Base-by-base conservation (phyloP, 768 basidiomycete species). In the Rhodotorula graminis region DNA sequence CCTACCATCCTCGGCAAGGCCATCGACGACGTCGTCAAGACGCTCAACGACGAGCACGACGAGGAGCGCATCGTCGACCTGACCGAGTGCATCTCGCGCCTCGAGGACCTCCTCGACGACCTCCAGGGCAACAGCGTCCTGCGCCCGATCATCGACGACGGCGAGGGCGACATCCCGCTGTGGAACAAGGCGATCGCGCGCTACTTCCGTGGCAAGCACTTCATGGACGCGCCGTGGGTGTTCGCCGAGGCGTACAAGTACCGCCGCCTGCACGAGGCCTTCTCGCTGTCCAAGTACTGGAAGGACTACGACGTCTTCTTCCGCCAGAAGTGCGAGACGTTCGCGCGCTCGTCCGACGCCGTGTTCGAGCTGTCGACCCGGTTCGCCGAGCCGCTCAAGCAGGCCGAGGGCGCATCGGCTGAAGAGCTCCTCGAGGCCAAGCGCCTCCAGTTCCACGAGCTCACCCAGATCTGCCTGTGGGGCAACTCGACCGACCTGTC, bases 401-500 rank as follows among this genome's bases (percentile, higher is more conserved):
- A 87, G 49, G 81, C 85, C 33, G 84, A 86, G 15, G 83, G 84
- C 25, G 61, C 80, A 18, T 50, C 31, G 44, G 76, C 72, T 5
- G 80, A 78, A 23, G 87, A 87, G 72, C 75, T 80, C 73, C 81
- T 86, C 37, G 80, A 81, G 71, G 92, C 92, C 57, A 77, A 79
- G 75, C 87, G 88, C 31, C 53, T 85, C 64, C 89, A 94, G 88
- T 97, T 97, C 84, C 83, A 89, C 59, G 94, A 97, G 81, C 82
- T 97, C 61, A 93, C 93, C 9, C 94, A 96, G 61, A 49, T 96
- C 64, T 95, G 93, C 80, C 85, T 95, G 21, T 66, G 65, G 93
- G 94, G 94, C 25, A 96, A 97, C 82, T 93, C 93, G 16, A 97
- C 94, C 62, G 94, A 96, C 81, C 84, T 96, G 62, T 95, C 93